Evolutionary conservation across 345 rosid genomes (phyloP), one percentile per base, ranked within the genome.

Genomic region (Ceriops zippeliana): DNA sequence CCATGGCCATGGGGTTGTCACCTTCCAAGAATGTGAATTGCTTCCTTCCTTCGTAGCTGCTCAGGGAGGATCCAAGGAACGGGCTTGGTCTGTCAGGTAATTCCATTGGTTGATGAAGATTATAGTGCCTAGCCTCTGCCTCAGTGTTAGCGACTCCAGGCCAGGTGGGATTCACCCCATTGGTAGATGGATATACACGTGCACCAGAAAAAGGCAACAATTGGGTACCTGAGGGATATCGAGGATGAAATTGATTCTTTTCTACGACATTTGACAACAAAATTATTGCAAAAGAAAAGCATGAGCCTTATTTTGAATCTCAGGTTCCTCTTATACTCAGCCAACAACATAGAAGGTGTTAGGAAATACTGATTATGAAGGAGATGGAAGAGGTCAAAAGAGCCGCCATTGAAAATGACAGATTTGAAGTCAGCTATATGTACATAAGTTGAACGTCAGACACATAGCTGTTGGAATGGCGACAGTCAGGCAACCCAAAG

Each of bases 21-120:
- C 77, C 79, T 75, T 83, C 86, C 76, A 79, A 63, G 79, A 85
- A 83, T 38, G 84, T 72, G 73, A 84, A 79, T 26, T 75, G 87
- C 79, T 83, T 83, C 73, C 70, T 72, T 56, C n/a, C 85, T 68
- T 72, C 68, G 42, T 72, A 75, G 59, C 67, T 78, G 80, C 68
- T 76, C 47, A 64, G 54, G 54, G 89, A 69, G 58, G 86, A 75
- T 75, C 82, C 80, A 7, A 83, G 80, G 68, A 78, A 78, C 61
- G 76, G 70, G 62, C 47, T 81, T 27, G 67, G 80, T 65, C 74
- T 72, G 71, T 73, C 72, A 7, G 70, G 68, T 34, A 79, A 35
- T 21, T 73, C 70, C 31, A 70, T 28, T 27, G 58, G 79, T 57
- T 73, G 81, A 37, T 53, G 83, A 42, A 67, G 68, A 63, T 63